These are phyloP conservation scores for Phytophthora hibernalis DNA, from an alignment of 352 stramenopile species.

Conservation along the genomic window DNA sequence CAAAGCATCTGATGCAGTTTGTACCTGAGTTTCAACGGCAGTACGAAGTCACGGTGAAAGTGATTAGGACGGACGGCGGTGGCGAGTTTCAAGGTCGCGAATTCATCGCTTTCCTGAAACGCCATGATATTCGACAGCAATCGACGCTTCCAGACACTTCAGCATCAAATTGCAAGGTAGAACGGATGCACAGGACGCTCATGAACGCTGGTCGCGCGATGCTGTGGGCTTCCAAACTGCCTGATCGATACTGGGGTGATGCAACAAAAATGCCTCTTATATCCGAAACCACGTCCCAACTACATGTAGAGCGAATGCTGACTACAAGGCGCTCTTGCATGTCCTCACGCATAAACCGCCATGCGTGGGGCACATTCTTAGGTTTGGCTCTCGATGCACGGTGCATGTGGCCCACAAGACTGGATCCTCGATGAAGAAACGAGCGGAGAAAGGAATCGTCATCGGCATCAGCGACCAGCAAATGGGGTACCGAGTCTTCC, in stretches of 20 bases:
- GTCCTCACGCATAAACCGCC: neutral
- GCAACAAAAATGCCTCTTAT: neutral
- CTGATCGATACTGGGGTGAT: neutral
- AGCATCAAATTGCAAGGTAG: neutral
- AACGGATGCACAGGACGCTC: neutral
- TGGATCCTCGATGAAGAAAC: too few relatives aligned
- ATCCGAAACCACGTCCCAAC: neutral
- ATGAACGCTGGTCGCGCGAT: neutral
- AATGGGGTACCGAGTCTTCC: too few relatives aligned
- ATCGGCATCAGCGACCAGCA: too few relatives aligned
- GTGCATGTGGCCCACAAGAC: too few relatives aligned
- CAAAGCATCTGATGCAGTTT: neutral
- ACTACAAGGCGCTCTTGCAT: neutral
- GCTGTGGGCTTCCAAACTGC: neutral
- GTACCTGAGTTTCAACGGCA: neutral
- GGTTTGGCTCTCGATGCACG: too few relatives aligned
- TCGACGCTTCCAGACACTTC: neutral
- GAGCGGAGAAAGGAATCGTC: too few relatives aligned
- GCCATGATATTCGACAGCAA: neutral
- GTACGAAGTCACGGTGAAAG: neutral
- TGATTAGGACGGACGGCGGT: too few relatives aligned
- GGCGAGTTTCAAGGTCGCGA: neutral
- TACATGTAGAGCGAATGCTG: neutral
- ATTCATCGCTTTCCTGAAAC: neutral
- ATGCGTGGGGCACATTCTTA: too few relatives aligned